Conservation (phyloP, 2,329 filamentous ascomycete genomes). For the Colletotrichum limetticola region DNA sequence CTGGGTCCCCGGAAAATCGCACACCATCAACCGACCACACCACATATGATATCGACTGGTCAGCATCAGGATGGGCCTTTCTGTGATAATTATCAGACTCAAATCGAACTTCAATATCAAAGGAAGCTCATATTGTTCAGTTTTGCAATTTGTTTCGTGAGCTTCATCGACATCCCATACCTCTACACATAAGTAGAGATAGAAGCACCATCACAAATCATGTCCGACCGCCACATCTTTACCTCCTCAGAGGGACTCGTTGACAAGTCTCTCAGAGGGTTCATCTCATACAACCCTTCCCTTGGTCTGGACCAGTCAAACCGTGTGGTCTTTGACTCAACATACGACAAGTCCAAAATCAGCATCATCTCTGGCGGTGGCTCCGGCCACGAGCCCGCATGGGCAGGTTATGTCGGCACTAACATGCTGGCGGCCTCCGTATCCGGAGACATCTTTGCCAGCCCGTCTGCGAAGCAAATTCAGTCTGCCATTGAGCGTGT, state of each 20-base stretch:
- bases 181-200: too few species aligned
- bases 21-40: constrained; percentile 12
- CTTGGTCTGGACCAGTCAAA: constrained; percentile 62
- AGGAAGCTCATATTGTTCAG: not conserved
- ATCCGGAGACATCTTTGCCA: constrained; percentile 72
- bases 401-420: constrained; percentile 71
- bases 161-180: constrained; percentile 10
- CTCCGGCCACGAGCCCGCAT: constrained; percentile 70
- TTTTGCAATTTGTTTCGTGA: not conserved
- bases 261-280: constrained; percentile 60
- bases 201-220: constrained; percentile 38
- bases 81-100: not conserved
- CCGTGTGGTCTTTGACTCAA: constrained; percentile 61
- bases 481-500: constrained; percentile 66
- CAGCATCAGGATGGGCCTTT: not conserved
- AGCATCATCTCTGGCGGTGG: constrained; percentile 65
- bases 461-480: constrained; percentile 72
- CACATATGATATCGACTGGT: constrained; percentile 18
- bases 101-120: not conserved
- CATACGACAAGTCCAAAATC: constrained; percentile 56
- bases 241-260: constrained; percentile 64
- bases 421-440: constrained; percentile 72
- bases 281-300: constrained; percentile 64
- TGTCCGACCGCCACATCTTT: constrained; percentile 66
- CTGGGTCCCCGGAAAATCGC: constrained; percentile 12